A percentile compares a stretch with the other conserved stretches of the same genome.
Evolutionary conservation across 129 eudicot species (phyloP).

Genomic region (Deinandra increscens): DNA sequence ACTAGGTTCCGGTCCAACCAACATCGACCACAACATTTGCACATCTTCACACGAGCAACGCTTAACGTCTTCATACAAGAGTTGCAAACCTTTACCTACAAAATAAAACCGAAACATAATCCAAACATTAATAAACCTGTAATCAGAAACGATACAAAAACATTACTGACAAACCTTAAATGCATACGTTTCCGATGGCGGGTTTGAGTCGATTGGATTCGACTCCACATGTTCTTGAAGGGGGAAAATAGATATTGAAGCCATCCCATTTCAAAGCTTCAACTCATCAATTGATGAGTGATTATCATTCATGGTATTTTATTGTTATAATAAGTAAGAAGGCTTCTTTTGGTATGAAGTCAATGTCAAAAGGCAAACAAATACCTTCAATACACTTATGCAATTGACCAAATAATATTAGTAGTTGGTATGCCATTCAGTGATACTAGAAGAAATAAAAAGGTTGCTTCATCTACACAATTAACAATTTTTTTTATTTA

Average conservation of each 20-base stretch:
- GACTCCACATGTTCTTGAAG: constrained; percentile 54
- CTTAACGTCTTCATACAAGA: constrained; percentile 68
- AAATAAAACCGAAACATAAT: neutral
- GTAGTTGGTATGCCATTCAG: constrained; percentile 30
- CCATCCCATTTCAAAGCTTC: constrained; percentile 65
- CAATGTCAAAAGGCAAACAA: constrained; percentile 37
- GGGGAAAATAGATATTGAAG: constrained; percentile 61
- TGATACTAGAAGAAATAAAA: constrained; percentile 19
- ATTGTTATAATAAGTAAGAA: constrained; percentile 23
- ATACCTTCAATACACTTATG: constrained; percentile 30
- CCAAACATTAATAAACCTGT: neutral
- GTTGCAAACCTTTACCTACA: constrained; percentile 50
- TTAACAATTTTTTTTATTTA: neutral
- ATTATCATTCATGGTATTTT: constrained; percentile 8
- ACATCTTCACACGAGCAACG: constrained; percentile 77
- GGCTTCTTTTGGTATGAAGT: constrained; percentile 47
- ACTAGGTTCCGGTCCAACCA: constrained; percentile 50
- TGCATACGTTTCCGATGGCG: constrained; percentile 37
- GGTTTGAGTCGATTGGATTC: constrained; percentile 30
- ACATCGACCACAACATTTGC: constrained; percentile 66
- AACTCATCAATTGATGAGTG: constrained; percentile 31
- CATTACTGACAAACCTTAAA: neutral
- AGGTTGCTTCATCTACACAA: constrained; percentile 33
- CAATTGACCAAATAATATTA: constrained; percentile 30
- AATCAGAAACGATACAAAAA: neutral